Conservation (phyloP, 441 rosid species). For the Populus hybrid region DNA sequence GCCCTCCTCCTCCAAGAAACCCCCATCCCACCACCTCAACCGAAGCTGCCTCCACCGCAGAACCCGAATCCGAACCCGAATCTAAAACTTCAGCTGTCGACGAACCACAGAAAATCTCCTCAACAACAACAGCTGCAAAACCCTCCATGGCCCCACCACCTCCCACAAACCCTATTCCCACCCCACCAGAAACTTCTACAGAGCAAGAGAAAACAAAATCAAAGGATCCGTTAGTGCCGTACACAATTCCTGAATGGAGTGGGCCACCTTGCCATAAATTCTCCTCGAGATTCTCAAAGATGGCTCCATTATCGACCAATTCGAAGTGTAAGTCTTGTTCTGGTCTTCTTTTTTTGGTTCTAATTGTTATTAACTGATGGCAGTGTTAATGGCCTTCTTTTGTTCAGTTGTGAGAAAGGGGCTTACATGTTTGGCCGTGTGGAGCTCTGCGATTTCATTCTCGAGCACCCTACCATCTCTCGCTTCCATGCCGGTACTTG, state of each 20-base stretch:
- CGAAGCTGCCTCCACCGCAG: slow-evolving; percentile 11
- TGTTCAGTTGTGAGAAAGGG: slow-evolving; percentile 67
- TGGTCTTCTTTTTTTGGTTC: not conserved
- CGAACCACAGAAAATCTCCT: slow-evolving; percentile 17
- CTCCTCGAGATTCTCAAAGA: slow-evolving; percentile 81
- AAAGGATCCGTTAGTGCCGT: slow-evolving; percentile 46
- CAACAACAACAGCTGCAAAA: slow-evolving; percentile 18
- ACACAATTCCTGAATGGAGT: slow-evolving; percentile 90
- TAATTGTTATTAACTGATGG: not conserved
- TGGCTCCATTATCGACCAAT: slow-evolving; percentile 64
- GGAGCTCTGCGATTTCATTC: slow-evolving; percentile 79
- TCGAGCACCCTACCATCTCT: slow-evolving; percentile 89
- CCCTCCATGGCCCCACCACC: slow-evolving; percentile 59
- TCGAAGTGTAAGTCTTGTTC: slow-evolving; percentile 44
- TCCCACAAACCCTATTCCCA: slow-evolving; percentile 34
- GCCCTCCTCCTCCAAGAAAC: slow-evolving; percentile 56
- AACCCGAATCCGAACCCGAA: slow-evolving; percentile 17
- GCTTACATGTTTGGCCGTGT: slow-evolving; percentile 97
- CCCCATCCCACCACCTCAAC: slow-evolving; percentile 16
- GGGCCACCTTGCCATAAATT: slow-evolving; percentile 67
- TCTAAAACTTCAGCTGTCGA: not conserved
- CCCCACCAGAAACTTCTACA: slow-evolving; percentile 4
- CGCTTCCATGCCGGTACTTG: slow-evolving; percentile 89
- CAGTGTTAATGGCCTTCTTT: not conserved
- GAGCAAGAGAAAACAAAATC: slow-evolving; percentile 5